phyloP scores from a whole-genome alignment of 2,329 filamentous ascomycete species.

The Fusarium liriodendri region DNA sequence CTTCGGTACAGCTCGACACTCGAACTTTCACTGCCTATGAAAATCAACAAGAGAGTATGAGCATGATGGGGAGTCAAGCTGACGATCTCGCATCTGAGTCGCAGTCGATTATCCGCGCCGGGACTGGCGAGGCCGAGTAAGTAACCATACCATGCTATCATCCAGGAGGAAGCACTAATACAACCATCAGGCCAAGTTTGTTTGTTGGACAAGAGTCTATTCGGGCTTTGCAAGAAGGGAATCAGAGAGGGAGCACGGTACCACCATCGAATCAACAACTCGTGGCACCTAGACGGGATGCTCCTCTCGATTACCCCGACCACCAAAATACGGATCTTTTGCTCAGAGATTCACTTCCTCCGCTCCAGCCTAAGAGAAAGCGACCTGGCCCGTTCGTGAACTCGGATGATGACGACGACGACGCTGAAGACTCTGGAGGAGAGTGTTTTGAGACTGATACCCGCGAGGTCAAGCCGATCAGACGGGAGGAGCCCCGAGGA shows the following conservation, averaged over 20 bases:
- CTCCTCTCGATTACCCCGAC: conserved; percentile 37
- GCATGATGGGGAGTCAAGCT: conserved; percentile 28
- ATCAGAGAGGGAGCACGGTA: background rate
- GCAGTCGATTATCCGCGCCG: conserved; percentile 39
- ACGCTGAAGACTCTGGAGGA: conserved; percentile 33
- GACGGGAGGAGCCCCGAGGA: conserved; percentile 32
- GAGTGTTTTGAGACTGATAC: conserved; percentile 44
- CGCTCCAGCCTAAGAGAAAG: background rate
- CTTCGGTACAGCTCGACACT: background rate
- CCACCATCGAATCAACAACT: conserved; percentile 40
- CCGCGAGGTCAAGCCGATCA: conserved; percentile 39
- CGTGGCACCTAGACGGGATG: conserved; percentile 14
- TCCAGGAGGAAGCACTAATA: conserved; percentile 3
- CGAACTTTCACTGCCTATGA: background rate
- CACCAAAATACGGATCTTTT: conserved; percentile 36
- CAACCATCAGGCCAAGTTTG: conserved; percentile 29
- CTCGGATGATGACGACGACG: conserved; percentile 36
- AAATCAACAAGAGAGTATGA: conserved; percentile 12
- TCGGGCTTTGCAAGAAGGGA: conserved; percentile 25
- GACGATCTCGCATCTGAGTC: conserved; percentile 38
- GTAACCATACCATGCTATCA: background rate
- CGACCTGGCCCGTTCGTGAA: conserved; percentile 6
- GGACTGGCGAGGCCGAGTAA: conserved; percentile 29
- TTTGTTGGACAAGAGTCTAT: conserved; percentile 35
- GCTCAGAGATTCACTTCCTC: background rate